These are phyloP conservation scores for Cytidiella melzeri DNA, from an alignment of 768 basidiomycete species.

Conservation along the genomic window DNA sequence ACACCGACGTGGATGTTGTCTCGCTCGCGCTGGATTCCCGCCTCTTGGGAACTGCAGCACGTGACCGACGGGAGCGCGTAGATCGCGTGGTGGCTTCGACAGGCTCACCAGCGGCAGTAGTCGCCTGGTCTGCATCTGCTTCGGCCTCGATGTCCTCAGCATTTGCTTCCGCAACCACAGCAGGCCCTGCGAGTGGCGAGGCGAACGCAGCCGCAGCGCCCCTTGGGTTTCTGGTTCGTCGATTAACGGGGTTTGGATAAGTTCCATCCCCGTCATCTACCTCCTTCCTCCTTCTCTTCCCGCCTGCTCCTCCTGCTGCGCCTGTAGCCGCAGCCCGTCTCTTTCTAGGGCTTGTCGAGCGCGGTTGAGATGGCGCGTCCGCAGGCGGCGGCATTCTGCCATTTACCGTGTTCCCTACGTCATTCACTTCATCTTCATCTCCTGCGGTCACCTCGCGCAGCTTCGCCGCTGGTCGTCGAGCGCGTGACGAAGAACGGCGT, in stretches of 20 bases:
- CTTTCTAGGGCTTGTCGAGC: slow-evolving; percentile 42
- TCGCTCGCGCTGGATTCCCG: slow-evolving; percentile 50
- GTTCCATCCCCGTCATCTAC: slow-evolving; percentile 56
- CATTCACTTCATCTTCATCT: slow-evolving; percentile 23
- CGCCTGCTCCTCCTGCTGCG: slow-evolving; percentile 28
- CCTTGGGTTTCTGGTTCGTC: slow-evolving; percentile 52
- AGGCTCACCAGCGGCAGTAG: slow-evolving; percentile 11
- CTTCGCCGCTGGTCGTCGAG: slow-evolving; percentile 44
- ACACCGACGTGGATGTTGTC: slow-evolving; percentile 32
- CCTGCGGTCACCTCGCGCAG: slow-evolving; percentile 34
- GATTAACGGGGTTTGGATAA: slow-evolving; percentile 51
- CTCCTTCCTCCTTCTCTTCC: slow-evolving; percentile 55
- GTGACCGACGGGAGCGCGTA: slow-evolving; percentile 38
- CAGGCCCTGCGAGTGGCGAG: slow-evolving; percentile 24
- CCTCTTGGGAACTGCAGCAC: slow-evolving; percentile 22
- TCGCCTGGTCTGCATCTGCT: slow-evolving; percentile 13
- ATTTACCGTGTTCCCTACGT: slow-evolving; percentile 24
- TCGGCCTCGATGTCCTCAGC: slow-evolving; percentile 17
- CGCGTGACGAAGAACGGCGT: slow-evolving; percentile 38
- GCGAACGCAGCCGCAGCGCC: slow-evolving; percentile 26
- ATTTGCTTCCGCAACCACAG: slow-evolving; percentile 33
- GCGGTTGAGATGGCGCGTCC: slow-evolving; percentile 17
- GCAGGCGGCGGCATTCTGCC: slow-evolving; percentile 8
- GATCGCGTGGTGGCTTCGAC: slow-evolving; percentile 33
- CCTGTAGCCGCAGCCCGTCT: slow-evolving; percentile 26